Percentiles rank a stretch among this genome's conserved stretches.
These are phyloP conservation scores for Cyclotella kingstonii DNA, from an alignment of 108 stramenopile genomes.

Conservation along the genomic window DNA sequence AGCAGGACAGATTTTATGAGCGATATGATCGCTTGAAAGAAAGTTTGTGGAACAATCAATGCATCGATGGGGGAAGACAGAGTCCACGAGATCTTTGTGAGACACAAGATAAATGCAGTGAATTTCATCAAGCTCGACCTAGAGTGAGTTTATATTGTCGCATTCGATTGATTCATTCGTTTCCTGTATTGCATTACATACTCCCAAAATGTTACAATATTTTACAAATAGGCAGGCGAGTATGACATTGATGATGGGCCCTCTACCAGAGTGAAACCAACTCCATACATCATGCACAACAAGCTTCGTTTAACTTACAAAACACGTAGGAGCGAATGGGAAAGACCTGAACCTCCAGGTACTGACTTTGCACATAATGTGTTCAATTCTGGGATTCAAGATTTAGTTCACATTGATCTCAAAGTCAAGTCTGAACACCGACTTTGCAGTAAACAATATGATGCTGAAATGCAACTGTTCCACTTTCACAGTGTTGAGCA, in stretches of 20 bases:
- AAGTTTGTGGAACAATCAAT: constrained; percentile 8
- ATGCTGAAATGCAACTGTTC: constrained; percentile 56
- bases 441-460: constrained; percentile 65
- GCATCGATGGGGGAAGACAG: constrained; percentile 20
- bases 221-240: constrained; percentile 7
- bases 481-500: constrained; percentile 20
- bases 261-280: constrained; percentile 9
- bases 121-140: constrained; percentile 23
- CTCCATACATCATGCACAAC: constrained; percentile 32
- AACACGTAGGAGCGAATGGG: constrained; percentile 8
- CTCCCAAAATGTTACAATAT: no score
- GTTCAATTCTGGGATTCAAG: constrained; percentile 29
- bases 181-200: neutral
- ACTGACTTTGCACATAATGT: constrained; percentile 35
- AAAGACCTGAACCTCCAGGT: constrained; percentile 16
- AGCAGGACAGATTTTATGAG: constrained; percentile 19
- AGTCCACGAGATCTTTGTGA: constrained; percentile 37
- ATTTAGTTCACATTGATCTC: constrained; percentile 50
- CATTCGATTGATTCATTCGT: neutral
- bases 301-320: constrained; percentile 23
- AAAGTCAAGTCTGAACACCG: constrained; percentile 62
- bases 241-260: constrained; percentile 7
- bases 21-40: constrained; percentile 4
- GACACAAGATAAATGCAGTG: constrained; percentile 14
- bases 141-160: constrained; percentile 18